Evolutionary conservation across 257 asterid species (phyloP).

Genomic region (Penstemon eatonii): DNA sequence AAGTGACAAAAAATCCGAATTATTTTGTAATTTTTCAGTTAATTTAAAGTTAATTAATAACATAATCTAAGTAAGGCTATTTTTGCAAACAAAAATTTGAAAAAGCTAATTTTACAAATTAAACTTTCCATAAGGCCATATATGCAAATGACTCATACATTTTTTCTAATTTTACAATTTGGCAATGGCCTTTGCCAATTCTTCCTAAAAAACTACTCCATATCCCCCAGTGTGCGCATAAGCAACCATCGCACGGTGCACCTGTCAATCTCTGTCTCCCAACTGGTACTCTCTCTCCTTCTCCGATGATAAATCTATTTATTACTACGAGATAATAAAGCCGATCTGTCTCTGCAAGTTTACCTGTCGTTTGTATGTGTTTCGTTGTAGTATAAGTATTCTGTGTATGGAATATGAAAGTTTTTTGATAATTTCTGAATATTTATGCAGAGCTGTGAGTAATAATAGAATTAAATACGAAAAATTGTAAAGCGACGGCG

Average conservation of each 20-base stretch:
- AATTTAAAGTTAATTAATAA: too few species aligned
- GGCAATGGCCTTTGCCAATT: too few species aligned
- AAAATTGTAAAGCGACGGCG: constrained; percentile 13
- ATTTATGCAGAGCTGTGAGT: constrained; percentile 34
- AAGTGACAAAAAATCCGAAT: too few species aligned
- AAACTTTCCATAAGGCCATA: too few species aligned
- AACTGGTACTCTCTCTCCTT: constrained; percentile 28
- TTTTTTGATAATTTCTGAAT: constrained; percentile 22
- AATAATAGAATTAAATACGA: constrained; percentile 6
- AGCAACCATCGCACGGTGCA: constrained; percentile 36
- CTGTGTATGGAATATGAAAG: background rate
- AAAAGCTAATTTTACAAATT: too few species aligned
- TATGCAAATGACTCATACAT: too few species aligned
- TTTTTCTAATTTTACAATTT: too few species aligned
- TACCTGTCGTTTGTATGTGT: constrained; percentile 2
- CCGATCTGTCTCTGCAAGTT: constrained; percentile 35
- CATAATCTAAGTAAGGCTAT: too few species aligned
- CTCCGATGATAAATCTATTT: constrained; percentile 14
- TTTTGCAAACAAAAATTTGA: too few species aligned
- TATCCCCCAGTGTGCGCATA: constrained; percentile 26
- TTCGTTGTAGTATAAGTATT: background rate
- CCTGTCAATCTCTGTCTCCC: constrained; percentile 34
- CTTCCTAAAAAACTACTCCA: too few species aligned
- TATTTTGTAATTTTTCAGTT: too few species aligned
- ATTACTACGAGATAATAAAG: constrained; percentile 11